Base-by-base conservation (phyloP, 805 yeast species). In the Debaryomyces castellii region DNA sequence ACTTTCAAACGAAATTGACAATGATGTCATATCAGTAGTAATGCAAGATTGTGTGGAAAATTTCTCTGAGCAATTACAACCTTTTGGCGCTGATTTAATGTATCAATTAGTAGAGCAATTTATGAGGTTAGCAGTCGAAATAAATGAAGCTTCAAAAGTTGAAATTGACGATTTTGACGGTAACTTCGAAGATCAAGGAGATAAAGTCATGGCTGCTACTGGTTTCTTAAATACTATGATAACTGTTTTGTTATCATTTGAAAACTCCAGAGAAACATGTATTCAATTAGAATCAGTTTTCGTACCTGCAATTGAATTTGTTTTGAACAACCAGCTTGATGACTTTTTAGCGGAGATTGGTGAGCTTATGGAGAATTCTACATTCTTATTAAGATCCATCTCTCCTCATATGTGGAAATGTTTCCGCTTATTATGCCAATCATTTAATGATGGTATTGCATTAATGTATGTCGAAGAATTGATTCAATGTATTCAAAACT, bases 41-140 rank as follows among this genome's bases (percentile, higher is more conserved):
- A 89, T 92, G 85, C 98, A 92, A 71, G 97, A 91, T 57, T 85
- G 94, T 61, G 97, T 92, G 24, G 97, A 91, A 59, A 81, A 80
- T 47, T 94, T 86, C 65, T 78, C 96, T 4, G 87, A 84, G 52
- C 95, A 92, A 64, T 74, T 92, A 54, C 94, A 66, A 45, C 98
- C 99, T 14, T 92, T 88, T 63, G 92, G 96, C 32, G 59, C 60
- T 43, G 71, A 73, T 52, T 70, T 59, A 67, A 78, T 85, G 23
- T 59, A 61, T 3, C 78, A 82, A 58, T 68, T 86, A 54, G 83
- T 84, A 12, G 81, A 81, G 41, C 97, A 92, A 60, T 89, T 91
- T 39, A 54, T 70, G 58, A 51, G 58, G 41, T 48, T 63, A 18
- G 70, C 69, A 1, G 48, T 45, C 5, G 76, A 70, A 43, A 54